Evolutionary conservation across 1,139 yeast species (phyloP).

Genomic region (Yamadazyma triangularis): DNA sequence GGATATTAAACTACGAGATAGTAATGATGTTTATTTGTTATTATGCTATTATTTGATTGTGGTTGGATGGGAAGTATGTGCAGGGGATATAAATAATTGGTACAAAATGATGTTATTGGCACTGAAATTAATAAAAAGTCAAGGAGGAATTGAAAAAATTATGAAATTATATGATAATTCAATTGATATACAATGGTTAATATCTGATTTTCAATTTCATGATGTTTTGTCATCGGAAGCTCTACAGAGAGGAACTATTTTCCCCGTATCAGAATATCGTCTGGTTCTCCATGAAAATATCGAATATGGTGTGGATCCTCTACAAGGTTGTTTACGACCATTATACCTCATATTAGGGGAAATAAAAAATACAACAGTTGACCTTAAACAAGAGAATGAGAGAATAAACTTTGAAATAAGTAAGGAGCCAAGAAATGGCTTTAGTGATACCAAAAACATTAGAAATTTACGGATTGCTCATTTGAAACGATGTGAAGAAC

Average conservation of each 20-base stretch:
- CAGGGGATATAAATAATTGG: constrained; percentile 41
- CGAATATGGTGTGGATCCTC: constrained; percentile 18
- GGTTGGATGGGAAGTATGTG: constrained; percentile 26
- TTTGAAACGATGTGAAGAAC: neutral
- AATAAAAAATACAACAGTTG: constrained; percentile 16
- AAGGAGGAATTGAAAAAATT: constrained; percentile 47
- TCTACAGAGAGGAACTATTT: constrained; percentile 13
- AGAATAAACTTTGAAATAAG: neutral
- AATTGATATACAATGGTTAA: constrained; percentile 16
- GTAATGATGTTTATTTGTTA: neutral
- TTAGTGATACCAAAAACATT: neutral
- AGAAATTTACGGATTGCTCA: neutral
- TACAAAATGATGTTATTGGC: constrained; percentile 16
- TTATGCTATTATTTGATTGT: constrained; percentile 19
- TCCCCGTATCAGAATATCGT: constrained; percentile 12
- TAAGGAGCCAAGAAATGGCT: neutral
- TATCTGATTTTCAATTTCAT: constrained; percentile 19
- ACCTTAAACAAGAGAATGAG: constrained; percentile 1
- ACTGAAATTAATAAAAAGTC: constrained; percentile 41
- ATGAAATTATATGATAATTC: constrained; percentile 13
- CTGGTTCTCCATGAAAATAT: constrained; percentile 5
- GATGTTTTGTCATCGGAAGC: constrained; percentile 18
- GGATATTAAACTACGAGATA: constrained; percentile 12
- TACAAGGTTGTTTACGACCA: constrained; percentile 20
- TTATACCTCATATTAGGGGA: constrained; percentile 16